Evolutionary conservation across 2,329 filamentous ascomycete species (phyloP), one percentile per base, ranked within the genome.

Genomic region (Pseudopyrenochaeta lycopersici): DNA sequence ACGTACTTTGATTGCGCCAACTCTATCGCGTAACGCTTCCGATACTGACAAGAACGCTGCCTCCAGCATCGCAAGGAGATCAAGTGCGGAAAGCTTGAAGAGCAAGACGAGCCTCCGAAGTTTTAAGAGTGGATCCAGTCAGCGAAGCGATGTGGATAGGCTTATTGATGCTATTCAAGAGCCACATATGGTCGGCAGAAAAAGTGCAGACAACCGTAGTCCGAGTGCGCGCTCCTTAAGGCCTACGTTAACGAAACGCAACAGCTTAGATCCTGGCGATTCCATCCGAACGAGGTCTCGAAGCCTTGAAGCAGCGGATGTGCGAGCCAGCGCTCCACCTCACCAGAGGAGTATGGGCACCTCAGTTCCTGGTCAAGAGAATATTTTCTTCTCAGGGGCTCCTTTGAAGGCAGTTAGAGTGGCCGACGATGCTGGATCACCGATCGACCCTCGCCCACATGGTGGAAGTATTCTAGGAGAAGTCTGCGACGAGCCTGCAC

Each of bases 141-240:
- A 68, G 32, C 81, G 78, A 63, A 88, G 85, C 62, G 87, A 91
- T 61, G 87, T 89, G 0, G 89, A 91, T 55, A 80, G 89, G 23
- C 77, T 92, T 11, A 91, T 91, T 20, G 84, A 90, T 66, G 89
- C 88, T 2, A 89, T 92, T 2, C 84, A 88, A 63, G 86, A 84
- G 10, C 84, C 88, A 0, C 73, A 80, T 38, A 51, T 75, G 46
- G 60, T 73, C 1, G 63, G 68, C 2, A 59, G 56, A 47, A 39
- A 63, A 32, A 50, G 61, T 29, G 17, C 35, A 7, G 49, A 57
- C 39, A 52, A 65, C 35, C 54, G 49, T 17, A 70, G 65, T 43
- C 56, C 56, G n/a, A 67, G 63, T 30, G 36, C 60, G 17, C 62
- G 50, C 15, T 72, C 71, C 3, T 42, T 64, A 36, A 60, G 66